Base-by-base conservation (phyloP, 1,284 basidiomycete species). In the Cerrena zonata region DNA sequence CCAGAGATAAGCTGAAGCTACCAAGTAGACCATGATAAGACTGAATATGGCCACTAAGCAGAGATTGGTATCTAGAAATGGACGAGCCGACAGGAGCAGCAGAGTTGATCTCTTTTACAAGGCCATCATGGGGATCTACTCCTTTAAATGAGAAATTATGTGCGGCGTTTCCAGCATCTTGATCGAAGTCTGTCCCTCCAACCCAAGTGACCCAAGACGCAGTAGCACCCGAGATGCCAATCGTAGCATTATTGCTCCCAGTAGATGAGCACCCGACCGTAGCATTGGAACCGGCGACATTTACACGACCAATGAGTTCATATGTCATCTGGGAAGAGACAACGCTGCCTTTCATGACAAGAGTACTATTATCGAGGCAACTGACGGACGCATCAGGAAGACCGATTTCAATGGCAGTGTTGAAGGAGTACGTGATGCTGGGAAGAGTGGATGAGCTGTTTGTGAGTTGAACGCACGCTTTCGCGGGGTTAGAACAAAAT, bases 151-250 rank as follows among this genome's bases (percentile, higher is more conserved):
- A 76, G 60, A 81, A 89, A 27, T 66, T 63, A 60, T 73, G 73
- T 12, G 71, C 72, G 2, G 67, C 69, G 56, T 78, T 74, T 12
- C 86, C 86, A 1, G 83, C 79, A 56, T 77, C 63, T 65, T 80
- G 77, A 52, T 78, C 71, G 60, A 80, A 89, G 48, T 87, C 75
- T 12, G 86, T 89, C 24, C 74, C 83, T 21, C 84, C 86, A 22
- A 82, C 78, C 84, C 84, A 88, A 3, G 77, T 73, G 54, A 87
- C 66, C 78, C 77, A 83, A 0, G 79, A 72, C 48, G 82, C 79
- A 0, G 68, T 63, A 18, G 72, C 68, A 30, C 68, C 68, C 0
- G 61, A 61, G 4, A 80, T 73, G 30, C 61, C 67, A 18, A 87
- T 61, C 2, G 82, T 84, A 15, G 82, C 83, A 53, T 85, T 86